Conservation (phyloP, 2,329 filamentous ascomycete species). For the Rasamsonia emersonii region DNA sequence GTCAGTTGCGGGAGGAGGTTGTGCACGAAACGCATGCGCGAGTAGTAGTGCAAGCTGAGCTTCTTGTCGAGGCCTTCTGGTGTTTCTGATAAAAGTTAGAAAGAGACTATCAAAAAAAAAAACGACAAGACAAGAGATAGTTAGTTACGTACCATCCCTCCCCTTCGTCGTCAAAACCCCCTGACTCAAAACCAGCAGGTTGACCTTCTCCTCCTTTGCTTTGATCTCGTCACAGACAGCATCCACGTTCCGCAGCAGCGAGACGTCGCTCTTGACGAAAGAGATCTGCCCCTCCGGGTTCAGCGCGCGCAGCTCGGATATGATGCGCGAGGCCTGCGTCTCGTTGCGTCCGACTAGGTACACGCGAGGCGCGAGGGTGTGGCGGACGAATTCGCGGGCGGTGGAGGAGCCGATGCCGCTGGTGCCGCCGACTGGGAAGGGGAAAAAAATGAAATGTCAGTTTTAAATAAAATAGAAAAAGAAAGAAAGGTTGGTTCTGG, state of each 20-base stretch:
- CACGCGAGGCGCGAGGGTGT: constrained; percentile 35
- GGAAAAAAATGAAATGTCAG: no score
- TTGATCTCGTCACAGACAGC: constrained; percentile 39
- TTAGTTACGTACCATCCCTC: constrained; percentile 12
- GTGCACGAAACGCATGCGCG: constrained; percentile 25
- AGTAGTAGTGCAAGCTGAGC: constrained; percentile 22
- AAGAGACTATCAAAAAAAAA: neutral
- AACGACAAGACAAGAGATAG: constrained; percentile 1
- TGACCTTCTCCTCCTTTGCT: constrained; percentile 18
- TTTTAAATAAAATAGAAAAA: no score
- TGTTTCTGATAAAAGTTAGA: constrained; percentile 15
- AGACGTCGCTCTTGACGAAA: constrained; percentile 44
- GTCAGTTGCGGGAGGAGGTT: constrained; percentile 25
- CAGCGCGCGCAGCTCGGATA: constrained; percentile 32
- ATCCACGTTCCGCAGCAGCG: constrained; percentile 45
- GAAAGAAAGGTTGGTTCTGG: no score
- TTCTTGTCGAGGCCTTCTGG: constrained; percentile 24
- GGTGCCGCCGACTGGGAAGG: constrained; percentile 43
- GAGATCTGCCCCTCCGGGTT: constrained; percentile 38
- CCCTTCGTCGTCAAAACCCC: constrained; percentile 13
- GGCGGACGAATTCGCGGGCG: constrained; percentile 38
- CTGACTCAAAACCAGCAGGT: constrained; percentile 22
- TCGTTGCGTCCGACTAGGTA: constrained; percentile 45
- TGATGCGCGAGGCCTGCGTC: constrained; percentile 28
- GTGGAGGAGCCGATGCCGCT: constrained; percentile 47